Evolutionary conservation across 257 asterid genomes (phyloP), one percentile per base, ranked within the genome.

Genomic region (Oldenlandia corymbosa): DNA sequence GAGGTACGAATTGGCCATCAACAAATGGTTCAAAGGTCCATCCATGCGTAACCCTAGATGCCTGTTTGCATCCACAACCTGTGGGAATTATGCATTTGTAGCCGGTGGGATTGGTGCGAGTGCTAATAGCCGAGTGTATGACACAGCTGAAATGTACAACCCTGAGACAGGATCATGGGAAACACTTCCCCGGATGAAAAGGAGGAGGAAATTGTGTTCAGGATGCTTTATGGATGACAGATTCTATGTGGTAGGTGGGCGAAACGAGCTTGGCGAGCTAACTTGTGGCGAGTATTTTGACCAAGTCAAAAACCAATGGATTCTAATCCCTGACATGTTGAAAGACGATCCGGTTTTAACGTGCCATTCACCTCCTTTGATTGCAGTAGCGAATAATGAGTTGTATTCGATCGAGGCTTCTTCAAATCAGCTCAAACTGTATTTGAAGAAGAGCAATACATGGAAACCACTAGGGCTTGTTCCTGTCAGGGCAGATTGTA

Each of bases 251-350:
- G 79, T 84, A 7, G 96, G 96, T 12, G 96, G 96, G 32, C 66
- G 85, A 50, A 85, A 88, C 4, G 72, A 82, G 1, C 77, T 66
- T 0, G 88, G 87, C 0, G 94, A 69, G 32, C 75, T 88, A 2
- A 85, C 91, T 0, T 88, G 96, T 24, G 96, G 96, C 0, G 96
- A 88, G 54, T 85, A 69, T 68, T 85, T 80, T 5, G 85, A 88
- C 21, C 84, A 77, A 62, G 57, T 20, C 5, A 75, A 45, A 2
- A 85, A 82, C 67, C 76, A 49, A 59, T 85, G 96, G 96, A 88
- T 76, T 42, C 76, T 82, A 9, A 82, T 88, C 54, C 91, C 96
- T 0, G 90, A 77, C 28, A 80, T 88, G 94, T 67, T 85, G 24
- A 88, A 46, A 58, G 96, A 88, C 7, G 75, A 85, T 46, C 91